Base-by-base conservation (phyloP, 305 asterid species). In the Solanum chacoense region DNA sequence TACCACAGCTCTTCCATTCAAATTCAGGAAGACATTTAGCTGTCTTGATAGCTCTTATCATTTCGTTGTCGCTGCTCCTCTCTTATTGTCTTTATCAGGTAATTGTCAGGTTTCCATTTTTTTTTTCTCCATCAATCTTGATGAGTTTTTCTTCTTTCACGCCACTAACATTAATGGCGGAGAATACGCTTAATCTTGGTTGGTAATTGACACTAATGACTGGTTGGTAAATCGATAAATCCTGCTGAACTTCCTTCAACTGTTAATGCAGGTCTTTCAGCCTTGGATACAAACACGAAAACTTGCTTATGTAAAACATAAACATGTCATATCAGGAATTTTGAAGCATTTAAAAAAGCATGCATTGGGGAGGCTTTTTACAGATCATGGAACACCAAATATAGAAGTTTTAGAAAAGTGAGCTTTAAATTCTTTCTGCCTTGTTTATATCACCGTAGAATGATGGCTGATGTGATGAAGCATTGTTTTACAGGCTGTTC, bases 61-160 rank as follows among this genome's bases (percentile, higher is more conserved):
- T 93, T 63, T 96, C 99, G 7, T 89, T 92, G 88, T 88, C 92
- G 32, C 94, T 95, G 77, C 93, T 96, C 59, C 86, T 97, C 89
- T 65, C 96, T 88, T 97, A 97, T 89, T 97, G 98, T 92, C 92
- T 96, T 72, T 97, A 95, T 93, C 99, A 96, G 99, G 99, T 97
- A 95, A 74, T 73, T 85, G 7, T 83, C 42, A 29, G 37, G 14
- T 50, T 83, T 22, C 31, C 40, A 29, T 45, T 13, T 29, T 29
- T 26, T 63, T 29, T 29, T 10, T 45, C 71, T 81, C 71, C 86
- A 50, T 81, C 40, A 5, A 83, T 18, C 16, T 50, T 83, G 38
- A 50, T 37, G 85, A 31, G 3, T 29, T 83, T 42, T 83, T 83
- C 42, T 83, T 81, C 20, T 83, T 29, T 71, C 18, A 83, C 20